Evolutionary conservation across 805 yeast species (phyloP).

Genomic region (Ascoidea rubescens): DNA sequence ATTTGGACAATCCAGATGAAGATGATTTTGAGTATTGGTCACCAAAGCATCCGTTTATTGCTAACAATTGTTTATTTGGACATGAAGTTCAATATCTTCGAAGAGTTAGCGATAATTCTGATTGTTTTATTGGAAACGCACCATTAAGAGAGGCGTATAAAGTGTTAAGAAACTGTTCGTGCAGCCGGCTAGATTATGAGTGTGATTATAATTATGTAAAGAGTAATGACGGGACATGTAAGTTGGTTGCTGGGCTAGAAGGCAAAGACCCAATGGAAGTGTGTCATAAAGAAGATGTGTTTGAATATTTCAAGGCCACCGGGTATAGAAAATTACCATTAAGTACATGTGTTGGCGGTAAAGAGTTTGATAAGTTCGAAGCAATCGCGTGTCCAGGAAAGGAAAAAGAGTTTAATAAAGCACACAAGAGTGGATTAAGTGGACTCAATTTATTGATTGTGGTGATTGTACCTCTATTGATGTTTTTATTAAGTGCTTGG

Average conservation of each 20-base stretch:
- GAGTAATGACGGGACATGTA: constrained; percentile 72
- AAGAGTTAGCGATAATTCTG: constrained; percentile 37
- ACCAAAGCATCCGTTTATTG: constrained; percentile 39
- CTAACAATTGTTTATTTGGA: constrained; percentile 53
- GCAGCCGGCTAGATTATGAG: constrained; percentile 80
- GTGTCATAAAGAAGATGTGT: constrained; percentile 38
- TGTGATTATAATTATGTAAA: constrained; percentile 80
- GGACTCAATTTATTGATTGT: constrained; percentile 41
- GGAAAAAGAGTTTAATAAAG: constrained; percentile 40
- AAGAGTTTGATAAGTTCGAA: constrained; percentile 48
- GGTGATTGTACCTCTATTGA: constrained; percentile 38
- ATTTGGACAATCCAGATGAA: constrained; percentile 25
- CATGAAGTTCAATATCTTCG: constrained; percentile 49
- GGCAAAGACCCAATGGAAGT: constrained; percentile 51
- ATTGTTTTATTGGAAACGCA: constrained; percentile 58
- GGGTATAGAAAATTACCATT: constrained; percentile 83
- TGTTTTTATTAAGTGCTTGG: constrained; percentile 42
- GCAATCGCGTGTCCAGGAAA: constrained; percentile 83
- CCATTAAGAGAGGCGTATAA: constrained; percentile 45
- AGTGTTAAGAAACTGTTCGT: constrained; percentile 54
- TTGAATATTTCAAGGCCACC: constrained; percentile 76
- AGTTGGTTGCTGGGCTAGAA: constrained; percentile 57
- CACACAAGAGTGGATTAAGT: constrained; percentile 37
- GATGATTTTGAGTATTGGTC: constrained; percentile 55
- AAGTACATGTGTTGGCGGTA: constrained; percentile 78